Conservation (phyloP, 1,284 basidiomycete species). For the Microbotryomycetes sp. region DNA sequence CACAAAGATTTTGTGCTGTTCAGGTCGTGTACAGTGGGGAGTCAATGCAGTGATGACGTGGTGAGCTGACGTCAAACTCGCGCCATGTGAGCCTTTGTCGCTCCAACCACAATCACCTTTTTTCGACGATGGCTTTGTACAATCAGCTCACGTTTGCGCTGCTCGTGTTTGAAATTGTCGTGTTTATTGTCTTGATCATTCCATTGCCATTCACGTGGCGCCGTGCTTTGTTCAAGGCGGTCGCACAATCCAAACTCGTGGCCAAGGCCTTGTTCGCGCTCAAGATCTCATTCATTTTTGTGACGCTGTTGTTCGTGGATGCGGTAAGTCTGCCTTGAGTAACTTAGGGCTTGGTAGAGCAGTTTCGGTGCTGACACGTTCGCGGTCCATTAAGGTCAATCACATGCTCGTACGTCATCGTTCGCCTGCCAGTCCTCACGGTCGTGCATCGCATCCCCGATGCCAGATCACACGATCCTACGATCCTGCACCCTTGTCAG, state of each 20-base stretch:
- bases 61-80: too few species aligned
- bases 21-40: too few species aligned
- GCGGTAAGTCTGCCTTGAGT: conserved; percentile 1
- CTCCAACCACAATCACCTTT: too few species aligned
- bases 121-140: not conserved
- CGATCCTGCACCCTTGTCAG: too few species aligned
- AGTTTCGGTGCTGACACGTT: not conserved
- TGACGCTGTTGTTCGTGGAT: conserved; percentile 30
- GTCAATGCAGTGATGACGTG: too few species aligned
- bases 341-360: not conserved
- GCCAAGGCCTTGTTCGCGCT: conserved; percentile 43
- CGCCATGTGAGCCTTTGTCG: too few species aligned
- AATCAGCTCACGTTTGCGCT: conserved; percentile 25
- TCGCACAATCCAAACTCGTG: conserved; percentile 39
- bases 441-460: too few species aligned
- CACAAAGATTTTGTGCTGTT: too few species aligned
- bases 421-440: too few species aligned
- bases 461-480: too few species aligned
- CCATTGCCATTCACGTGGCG: conserved; percentile 44
- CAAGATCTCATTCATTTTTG: conserved; percentile 38
- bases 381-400: conserved; percentile 13
- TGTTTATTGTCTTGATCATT: conserved; percentile 24
- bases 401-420: conserved; percentile 14
- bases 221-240: conserved; percentile 43
- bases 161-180: conserved; percentile 18